Conservation (phyloP, 768 basidiomycete genomes). For the Melanogaster broomeanus region DNA sequence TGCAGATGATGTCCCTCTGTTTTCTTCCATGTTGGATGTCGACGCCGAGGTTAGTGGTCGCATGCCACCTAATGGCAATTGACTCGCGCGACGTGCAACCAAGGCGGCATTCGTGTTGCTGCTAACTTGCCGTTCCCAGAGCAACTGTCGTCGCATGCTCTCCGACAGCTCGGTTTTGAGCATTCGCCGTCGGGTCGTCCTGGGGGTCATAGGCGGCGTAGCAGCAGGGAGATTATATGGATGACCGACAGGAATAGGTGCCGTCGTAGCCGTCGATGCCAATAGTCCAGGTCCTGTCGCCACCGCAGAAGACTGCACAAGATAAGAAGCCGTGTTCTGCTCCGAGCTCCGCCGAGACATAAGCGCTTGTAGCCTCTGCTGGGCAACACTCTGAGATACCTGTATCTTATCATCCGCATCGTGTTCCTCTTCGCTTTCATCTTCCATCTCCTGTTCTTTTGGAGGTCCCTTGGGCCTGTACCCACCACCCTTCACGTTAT, state of each 20-base stretch:
- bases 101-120: conserved; percentile 46
- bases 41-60: conserved; percentile 38
- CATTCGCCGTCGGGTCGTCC: conserved; percentile 84
- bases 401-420: conserved; percentile 52
- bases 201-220: conserved; percentile 73
- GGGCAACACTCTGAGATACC: conserved; percentile 67
- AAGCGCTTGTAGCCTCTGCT: conserved; percentile 63
- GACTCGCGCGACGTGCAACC: conserved; percentile 28
- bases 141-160: conserved; percentile 73
- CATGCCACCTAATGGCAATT: conserved; percentile 30
- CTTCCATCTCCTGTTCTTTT: conserved; percentile 65
- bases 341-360: conserved; percentile 47
- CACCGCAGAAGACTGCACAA: conserved; percentile 17
- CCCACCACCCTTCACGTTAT: conserved; percentile 40
- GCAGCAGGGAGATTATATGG: conserved; percentile 76
- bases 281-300: conserved; percentile 20
- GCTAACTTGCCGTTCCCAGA: conserved; percentile 79
- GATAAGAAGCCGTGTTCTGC: conserved; percentile 18
- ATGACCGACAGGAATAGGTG: conserved; percentile 60
- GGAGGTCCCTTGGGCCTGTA: conserved; percentile 71
- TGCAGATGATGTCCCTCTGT: conserved; percentile 8
- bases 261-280: conserved; percentile 38
- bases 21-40: conserved; percentile 22
- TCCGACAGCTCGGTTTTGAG: conserved; percentile 84
- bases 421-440: conserved; percentile 53